Percentiles rank a stretch among this genome's conserved stretches.
These are phyloP conservation scores for Ceratobasidium sp. DNA, from an alignment of 1,284 basidiomycete genomes.

Conservation along the genomic window DNA sequence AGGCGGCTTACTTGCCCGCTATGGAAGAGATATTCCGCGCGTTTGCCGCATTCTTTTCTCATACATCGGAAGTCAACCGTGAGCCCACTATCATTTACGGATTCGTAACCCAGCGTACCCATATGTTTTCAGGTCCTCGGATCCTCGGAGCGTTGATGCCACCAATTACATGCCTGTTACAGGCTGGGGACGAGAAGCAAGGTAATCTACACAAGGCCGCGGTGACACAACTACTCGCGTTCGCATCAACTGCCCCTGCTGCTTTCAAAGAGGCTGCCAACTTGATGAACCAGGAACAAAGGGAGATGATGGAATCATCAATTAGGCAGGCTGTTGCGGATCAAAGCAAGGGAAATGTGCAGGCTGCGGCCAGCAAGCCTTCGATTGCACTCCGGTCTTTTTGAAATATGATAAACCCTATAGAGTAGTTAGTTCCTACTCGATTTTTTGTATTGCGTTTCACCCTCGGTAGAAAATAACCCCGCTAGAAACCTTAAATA, in stretches of 20 bases:
- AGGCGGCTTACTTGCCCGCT: conserved; percentile 60
- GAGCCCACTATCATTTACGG: conserved; percentile 49
- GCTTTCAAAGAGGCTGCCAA: conserved; percentile 87
- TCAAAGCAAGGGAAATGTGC: conserved; percentile 47
- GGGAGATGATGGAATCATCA: conserved; percentile 74
- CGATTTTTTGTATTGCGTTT: conserved; percentile 11
- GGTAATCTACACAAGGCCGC: conserved; percentile 65
- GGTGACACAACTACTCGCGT: conserved; percentile 73
- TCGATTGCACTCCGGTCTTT: conserved; percentile 81
- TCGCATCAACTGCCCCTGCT: conserved; percentile 74
- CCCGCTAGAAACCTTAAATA: too few relatives aligned
- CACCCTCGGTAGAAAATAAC: too few relatives aligned
- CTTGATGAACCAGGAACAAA: conserved; percentile 65
- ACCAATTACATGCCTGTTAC: conserved; percentile 75
- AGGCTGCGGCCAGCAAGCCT: conserved; percentile 60
- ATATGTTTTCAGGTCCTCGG: conserved; percentile 60
- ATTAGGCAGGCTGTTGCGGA: conserved; percentile 72
- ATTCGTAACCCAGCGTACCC: background rate
- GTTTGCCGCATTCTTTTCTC: conserved; percentile 68
- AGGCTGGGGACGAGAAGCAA: conserved; percentile 57
- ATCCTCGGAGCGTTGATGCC: conserved; percentile 80
- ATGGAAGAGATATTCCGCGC: conserved; percentile 82
- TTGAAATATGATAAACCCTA: conserved; percentile 47
- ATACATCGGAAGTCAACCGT: conserved; percentile 69
- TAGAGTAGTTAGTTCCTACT: background rate